Base-by-base conservation (phyloP, 768 basidiomycete genomes). In the Clavulina sp. region DNA sequence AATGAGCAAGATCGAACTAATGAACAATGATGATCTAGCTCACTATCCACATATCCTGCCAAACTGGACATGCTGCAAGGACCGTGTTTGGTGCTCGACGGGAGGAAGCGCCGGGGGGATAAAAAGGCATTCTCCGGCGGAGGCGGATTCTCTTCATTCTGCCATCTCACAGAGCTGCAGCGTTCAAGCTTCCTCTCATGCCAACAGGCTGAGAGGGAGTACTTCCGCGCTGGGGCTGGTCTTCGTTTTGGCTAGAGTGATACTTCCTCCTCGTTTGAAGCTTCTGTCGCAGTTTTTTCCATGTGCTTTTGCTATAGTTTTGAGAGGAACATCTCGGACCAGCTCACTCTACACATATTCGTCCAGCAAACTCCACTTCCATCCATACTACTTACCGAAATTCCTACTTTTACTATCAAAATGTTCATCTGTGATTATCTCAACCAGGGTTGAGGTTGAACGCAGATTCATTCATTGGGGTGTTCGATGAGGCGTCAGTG, bases 1-100 rank as follows among this genome's bases (percentile, higher is more conserved):
- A 19, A 52, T 7, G 31, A 50, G 21, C 38, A 29, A 28, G 23
- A n/a, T n/a, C n/a, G n/a, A n/a, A n/a, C n/a, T n/a, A n/a, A n/a
- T n/a, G n/a, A n/a, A 4, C 16, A 13, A 36, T 26, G 9, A 50
- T 19, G 53, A 40, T 29, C 23, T 2, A 32, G 4, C 79, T 58
- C 57, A 81, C 84, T 81, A 73, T 89, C 85, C 64, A 91, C 81
- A 67, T 88, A 93, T 72, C 81, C 82, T 65, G 87, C 82, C 53
- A 93, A 78, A 70, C 80, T 85, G 61, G 85, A 81, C 87, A 91
- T 89, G 50, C n/a, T n/a, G n/a, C 9, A 38, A 9, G 9, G 36
- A 19, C 36, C 19, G 36, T 38, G 9, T 38, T 38, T 38, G 36
- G 19, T 19, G 36, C 36, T 9, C 36, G 36, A 38, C 9, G 19